Evolutionary conservation across 2,329 filamentous ascomycete species (phyloP).

Genomic region (Pyricularia sp.): DNA sequence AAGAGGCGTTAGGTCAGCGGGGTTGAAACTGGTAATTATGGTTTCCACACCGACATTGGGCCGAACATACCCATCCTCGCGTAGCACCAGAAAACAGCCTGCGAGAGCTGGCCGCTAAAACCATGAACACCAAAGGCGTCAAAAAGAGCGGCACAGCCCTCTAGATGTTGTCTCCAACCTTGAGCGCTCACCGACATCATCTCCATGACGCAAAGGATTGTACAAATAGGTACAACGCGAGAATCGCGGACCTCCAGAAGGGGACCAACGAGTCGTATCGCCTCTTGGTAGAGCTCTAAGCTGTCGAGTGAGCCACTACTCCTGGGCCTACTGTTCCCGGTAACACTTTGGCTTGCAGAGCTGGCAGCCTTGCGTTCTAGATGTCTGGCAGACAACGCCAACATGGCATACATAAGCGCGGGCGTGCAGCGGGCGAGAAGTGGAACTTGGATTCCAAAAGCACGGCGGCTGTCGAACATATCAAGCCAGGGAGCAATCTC

Average conservation of each 20-base stretch:
- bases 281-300: slow-evolving; percentile 40
- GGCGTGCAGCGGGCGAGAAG: slow-evolving; percentile 32
- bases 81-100: slow-evolving; percentile 47
- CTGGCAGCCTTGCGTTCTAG: slow-evolving; percentile 35
- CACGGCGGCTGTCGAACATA: slow-evolving; percentile 29
- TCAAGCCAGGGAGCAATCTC: slow-evolving; percentile 7
- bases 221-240: slow-evolving; percentile 23
- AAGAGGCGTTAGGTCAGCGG: neutral
- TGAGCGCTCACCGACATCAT: slow-evolving; percentile 27
- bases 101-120: slow-evolving; percentile 35
- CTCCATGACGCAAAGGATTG: slow-evolving; percentile 26
- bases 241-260: slow-evolving; percentile 19
- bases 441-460: slow-evolving; percentile 39
- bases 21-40: neutral
- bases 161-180: slow-evolving; percentile 43
- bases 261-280: slow-evolving; percentile 29
- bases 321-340: no score
- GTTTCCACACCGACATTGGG: neutral
- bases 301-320: slow-evolving; percentile 30
- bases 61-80: slow-evolving; percentile 35
- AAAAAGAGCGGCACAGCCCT: slow-evolving; percentile 43
- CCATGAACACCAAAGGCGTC: slow-evolving; percentile 39
- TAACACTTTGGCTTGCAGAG: no score
- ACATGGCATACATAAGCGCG: slow-evolving; percentile 34
- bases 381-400: slow-evolving; percentile 41